Evolutionary conservation across 805 yeast species (phyloP), one percentile per base, ranked within the genome.

Genomic region (Torulaspora maleeae): DNA sequence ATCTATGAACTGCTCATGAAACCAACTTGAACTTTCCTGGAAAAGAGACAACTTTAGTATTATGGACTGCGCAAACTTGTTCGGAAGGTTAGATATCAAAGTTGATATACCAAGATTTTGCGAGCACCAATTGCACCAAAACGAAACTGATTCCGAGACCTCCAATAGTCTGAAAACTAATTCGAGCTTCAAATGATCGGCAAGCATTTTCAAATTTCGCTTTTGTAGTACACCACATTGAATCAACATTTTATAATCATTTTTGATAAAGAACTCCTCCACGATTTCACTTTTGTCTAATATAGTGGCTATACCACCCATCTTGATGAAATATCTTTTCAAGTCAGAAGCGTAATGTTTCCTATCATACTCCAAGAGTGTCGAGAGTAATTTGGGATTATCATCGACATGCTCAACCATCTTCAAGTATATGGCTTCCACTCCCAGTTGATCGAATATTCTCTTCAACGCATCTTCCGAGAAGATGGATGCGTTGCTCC

Each of bases 71-170:
- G 59, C 52, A 13, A 47, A 52, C 33, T 52, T 58, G 36, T 49
- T 40, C 33, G 43, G 27, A 44, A 53, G 20, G 12, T 47, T 41
- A 1, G 46, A 25, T 5, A 56, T 24, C 12, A 60, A 41, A 3
- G 38, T 24, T 6, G 44, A n/a, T 0, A 49, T n/a, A 22, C 53
- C 48, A 10, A 59, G 27, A 42, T 55, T 50, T 5, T 44, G 38
- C 2, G 46, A 41, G 43, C 64, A 59, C 66, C 66, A 61, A 9
- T 49, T 47, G 24, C 55, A 53, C 64, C 64, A 61, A 33, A 49
- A 57, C n/a, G 43, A 44, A 8, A 48, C 44, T 1, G 63, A 51
- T 3, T 56, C 53, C 20, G 39, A 49, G 10, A 43, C 38, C 12
- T 58, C 60, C 19, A 58, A 44, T 29, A 46, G 58, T 24, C 44